Percentiles rank a stretch among this genome's conserved stretches.
Conservation (phyloP, 148 eudicot species). For the Camellia lanceoleosa region DNA sequence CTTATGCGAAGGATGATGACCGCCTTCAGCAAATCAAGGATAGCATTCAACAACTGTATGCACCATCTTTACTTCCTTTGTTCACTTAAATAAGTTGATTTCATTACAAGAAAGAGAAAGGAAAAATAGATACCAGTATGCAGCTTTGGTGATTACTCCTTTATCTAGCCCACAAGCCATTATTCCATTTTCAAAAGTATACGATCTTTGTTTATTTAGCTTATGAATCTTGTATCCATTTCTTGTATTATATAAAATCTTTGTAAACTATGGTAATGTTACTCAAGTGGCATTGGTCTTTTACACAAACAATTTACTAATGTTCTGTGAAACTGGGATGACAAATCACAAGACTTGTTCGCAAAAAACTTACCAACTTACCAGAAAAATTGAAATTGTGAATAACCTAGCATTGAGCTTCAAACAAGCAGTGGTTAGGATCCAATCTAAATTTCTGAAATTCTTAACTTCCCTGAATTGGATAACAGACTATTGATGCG, state of each 20-base stretch:
- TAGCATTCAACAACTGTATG: constrained; percentile 60
- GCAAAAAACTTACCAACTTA: not conserved
- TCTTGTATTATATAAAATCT: not conserved
- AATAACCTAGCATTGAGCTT: not conserved
- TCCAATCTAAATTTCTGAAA: not conserved
- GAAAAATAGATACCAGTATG: not conserved
- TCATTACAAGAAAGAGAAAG: not conserved
- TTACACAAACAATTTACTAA: no score
- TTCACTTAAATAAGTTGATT: not conserved
- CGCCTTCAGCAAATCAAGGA: constrained; percentile 73
- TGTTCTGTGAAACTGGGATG: not conserved
- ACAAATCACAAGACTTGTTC: not conserved
- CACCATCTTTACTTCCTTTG: constrained; percentile 5
- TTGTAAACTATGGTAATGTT: not conserved
- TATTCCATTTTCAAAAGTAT: not conserved
- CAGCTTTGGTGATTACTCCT: not conserved
- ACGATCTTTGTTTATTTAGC: not conserved
- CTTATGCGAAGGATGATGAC: constrained; percentile 35
- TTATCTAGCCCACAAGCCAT: not conserved
- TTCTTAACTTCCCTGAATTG: not conserved
- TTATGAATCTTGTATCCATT: not conserved
- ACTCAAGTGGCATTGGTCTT: no score
- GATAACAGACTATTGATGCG: not conserved
- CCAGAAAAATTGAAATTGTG: not conserved
- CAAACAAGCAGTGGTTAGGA: not conserved